phyloP scores from a whole-genome alignment of 192 early-diverging fungal genomes.

The Backusella luteola region DNA sequence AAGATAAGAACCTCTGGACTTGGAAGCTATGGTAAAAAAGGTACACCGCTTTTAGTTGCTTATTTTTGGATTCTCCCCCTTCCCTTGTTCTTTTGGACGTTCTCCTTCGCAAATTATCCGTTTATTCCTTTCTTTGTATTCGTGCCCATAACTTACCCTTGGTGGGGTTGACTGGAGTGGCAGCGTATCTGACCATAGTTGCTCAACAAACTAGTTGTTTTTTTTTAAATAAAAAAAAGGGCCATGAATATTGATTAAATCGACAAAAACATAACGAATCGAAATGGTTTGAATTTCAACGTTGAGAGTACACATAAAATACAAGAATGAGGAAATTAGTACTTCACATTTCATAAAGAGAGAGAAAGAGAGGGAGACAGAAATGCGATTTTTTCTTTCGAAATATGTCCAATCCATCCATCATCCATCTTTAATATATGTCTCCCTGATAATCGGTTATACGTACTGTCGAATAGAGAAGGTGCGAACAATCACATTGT shows the following conservation, averaged over 20 bases:
- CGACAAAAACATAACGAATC: too few species aligned
- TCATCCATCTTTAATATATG: not conserved
- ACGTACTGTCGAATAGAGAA: conserved; percentile 19
- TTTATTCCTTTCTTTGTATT: not conserved
- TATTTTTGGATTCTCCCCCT: not conserved
- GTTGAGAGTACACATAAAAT: not conserved
- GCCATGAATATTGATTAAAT: not conserved
- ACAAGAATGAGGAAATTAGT: not conserved
- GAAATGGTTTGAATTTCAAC: too few species aligned
- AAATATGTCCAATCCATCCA: not conserved
- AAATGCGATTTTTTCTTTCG: not conserved
- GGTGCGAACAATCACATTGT: not conserved
- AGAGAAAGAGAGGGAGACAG: not conserved
- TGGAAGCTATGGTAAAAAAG: conserved; percentile 56
- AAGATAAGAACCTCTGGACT: conserved; percentile 90
- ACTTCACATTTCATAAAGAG: not conserved
- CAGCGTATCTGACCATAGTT: conserved; percentile 75
- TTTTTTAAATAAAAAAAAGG: not conserved
- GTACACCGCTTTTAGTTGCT: not conserved
- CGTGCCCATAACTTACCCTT: conserved; percentile 51
- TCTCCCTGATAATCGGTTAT: not conserved
- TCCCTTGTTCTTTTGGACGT: not conserved
- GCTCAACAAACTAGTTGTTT: conserved; percentile 16
- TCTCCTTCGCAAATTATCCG: not conserved
- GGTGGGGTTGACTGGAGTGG: conserved; percentile 70